Evolutionary conservation across 768 basidiomycete species (phyloP).

Genomic region (Suillus luteus): DNA sequence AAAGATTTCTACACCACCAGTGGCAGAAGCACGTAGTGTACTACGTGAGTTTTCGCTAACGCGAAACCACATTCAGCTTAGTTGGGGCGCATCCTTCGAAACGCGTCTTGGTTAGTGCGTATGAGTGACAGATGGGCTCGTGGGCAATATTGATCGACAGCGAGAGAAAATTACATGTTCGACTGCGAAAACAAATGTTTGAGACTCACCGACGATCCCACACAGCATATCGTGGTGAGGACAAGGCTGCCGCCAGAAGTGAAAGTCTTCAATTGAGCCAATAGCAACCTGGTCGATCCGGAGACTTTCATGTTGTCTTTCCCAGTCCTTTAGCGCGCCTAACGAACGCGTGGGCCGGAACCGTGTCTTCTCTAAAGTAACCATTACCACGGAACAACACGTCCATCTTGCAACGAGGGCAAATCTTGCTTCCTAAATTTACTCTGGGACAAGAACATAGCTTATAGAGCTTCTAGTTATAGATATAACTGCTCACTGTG

Average conservation of each 20-base stretch:
- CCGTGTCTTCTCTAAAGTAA: slow-evolving; percentile 9
- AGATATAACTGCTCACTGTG: slow-evolving; percentile 3
- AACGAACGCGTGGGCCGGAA: slow-evolving; percentile 8
- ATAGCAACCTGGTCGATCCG: not conserved
- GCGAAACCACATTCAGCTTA: not conserved
- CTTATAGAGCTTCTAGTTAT: not conserved
- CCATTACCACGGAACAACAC: slow-evolving; percentile 4
- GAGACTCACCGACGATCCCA: slow-evolving; percentile 13
- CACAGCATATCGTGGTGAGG: slow-evolving; percentile 9
- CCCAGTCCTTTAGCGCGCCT: slow-evolving; percentile 7
- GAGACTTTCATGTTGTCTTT: not conserved
- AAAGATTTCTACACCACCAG: not conserved
- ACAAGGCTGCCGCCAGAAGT: slow-evolving; percentile 12
- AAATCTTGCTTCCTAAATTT: slow-evolving; percentile 4
- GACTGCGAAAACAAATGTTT: slow-evolving; percentile 12
- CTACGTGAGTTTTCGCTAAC: not conserved
- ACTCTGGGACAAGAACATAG: slow-evolving; percentile 1
- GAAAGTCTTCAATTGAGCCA: slow-evolving; percentile 10
- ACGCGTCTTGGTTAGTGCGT: not conserved
- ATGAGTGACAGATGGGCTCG: slow-evolving; percentile 6
- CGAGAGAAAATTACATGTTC: slow-evolving; percentile 18
- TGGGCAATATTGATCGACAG: slow-evolving; percentile 14
- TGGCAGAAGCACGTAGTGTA: not conserved
- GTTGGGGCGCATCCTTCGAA: not conserved
- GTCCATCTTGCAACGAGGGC: not conserved